phyloP scores from a whole-genome alignment of 1,139 yeast genomes.

The Hansenula anomala region DNA sequence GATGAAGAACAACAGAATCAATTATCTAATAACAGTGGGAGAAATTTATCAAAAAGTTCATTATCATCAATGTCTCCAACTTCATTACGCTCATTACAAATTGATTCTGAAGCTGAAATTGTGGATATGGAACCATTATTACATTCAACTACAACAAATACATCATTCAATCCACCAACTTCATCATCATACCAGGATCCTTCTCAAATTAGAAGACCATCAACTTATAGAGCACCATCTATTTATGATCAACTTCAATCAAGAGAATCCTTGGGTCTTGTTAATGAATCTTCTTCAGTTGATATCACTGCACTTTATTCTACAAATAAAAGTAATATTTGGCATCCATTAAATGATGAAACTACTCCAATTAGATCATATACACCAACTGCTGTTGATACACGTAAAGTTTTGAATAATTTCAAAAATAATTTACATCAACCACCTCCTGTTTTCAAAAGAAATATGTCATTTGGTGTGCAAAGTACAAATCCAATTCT shows the following conservation, averaged over 20 bases:
- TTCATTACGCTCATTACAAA: constrained; percentile 1
- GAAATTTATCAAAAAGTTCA: neutral
- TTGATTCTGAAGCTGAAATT: constrained; percentile 7
- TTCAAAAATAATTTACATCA: constrained; percentile 1
- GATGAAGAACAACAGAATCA: neutral
- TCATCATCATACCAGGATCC: neutral
- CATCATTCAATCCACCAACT: constrained; percentile 3
- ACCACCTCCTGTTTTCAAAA: neutral
- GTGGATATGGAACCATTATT: constrained; percentile 16
- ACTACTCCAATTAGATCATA: neutral
- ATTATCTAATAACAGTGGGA: neutral
- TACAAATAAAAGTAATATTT: neutral
- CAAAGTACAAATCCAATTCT: constrained; percentile 4
- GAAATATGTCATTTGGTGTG: constrained; percentile 4
- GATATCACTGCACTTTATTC: constrained; percentile 21
- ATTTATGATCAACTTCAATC: constrained; percentile 12
- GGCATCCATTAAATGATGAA: constrained; percentile 2
- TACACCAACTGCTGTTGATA: constrained; percentile 1
- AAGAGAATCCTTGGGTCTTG: constrained; percentile 14
- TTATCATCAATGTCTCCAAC: constrained; percentile 3
- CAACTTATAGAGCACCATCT: neutral
- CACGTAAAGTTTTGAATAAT: neutral
- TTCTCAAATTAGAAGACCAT: neutral
- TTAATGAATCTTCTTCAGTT: constrained; percentile 20
- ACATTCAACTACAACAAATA: constrained; percentile 8